Evolutionary conservation across 805 yeast genomes (phyloP).

Genomic region (Cyberlindnera maclurae): DNA sequence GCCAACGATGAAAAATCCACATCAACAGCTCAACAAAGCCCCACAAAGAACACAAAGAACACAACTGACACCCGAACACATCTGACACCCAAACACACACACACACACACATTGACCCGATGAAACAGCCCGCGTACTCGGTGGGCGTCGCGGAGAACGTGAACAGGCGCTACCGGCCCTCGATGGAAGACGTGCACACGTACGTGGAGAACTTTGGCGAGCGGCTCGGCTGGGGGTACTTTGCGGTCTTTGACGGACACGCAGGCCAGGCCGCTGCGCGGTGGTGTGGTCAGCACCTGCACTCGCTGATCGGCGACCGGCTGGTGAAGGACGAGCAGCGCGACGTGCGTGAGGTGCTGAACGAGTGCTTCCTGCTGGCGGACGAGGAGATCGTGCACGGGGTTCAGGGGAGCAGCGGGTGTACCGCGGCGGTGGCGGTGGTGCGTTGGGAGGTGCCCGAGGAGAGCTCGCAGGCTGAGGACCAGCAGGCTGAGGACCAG

Average conservation of each 20-base stretch:
- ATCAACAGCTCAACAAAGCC: too few species aligned
- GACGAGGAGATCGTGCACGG: constrained; percentile 60
- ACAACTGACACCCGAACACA: too few species aligned
- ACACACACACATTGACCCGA: too few species aligned
- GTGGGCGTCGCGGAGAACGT: constrained; percentile 93
- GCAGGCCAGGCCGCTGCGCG: constrained; percentile 91
- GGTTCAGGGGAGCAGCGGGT: constrained; percentile 72
- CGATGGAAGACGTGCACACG: constrained; percentile 96
- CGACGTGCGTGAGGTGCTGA: constrained; percentile 61
- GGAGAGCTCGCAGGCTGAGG: constrained; percentile 1
- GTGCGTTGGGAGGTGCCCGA: constrained; percentile 68
- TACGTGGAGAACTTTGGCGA: constrained; percentile 92
- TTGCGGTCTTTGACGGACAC: constrained; percentile 95
- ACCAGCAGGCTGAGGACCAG: too few species aligned
- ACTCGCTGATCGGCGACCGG: constrained; percentile 55
- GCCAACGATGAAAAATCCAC: too few species aligned
- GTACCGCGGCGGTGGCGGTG: constrained; percentile 93
- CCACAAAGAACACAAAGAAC: too few species aligned
- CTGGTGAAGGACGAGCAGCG: constrained; percentile 40
- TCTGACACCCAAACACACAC: too few species aligned
- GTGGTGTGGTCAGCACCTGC: constrained; percentile 89
- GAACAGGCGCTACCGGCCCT: constrained; percentile 69
- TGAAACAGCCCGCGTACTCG: constrained; percentile 49
- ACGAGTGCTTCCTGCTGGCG: constrained; percentile 65
- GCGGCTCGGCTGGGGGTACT: constrained; percentile 85